Evolutionary conservation across 305 asterid genomes (phyloP).

Genomic region (Vinca major): DNA sequence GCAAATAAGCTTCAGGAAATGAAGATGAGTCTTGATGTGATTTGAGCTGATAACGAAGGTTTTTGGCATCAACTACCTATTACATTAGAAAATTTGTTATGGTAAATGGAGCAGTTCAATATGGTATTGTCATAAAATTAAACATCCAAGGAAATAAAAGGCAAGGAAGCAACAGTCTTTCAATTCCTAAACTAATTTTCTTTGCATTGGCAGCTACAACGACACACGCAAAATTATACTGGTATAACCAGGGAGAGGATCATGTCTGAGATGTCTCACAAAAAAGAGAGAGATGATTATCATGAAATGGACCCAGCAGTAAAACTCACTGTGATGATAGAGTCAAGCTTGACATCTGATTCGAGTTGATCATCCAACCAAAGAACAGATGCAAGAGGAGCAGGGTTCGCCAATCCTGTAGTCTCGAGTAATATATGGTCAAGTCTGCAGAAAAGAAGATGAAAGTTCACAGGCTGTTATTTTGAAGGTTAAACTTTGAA

Average conservation of each 20-base stretch:
- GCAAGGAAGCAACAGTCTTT: not conserved
- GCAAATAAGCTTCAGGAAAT: conserved; percentile 91
- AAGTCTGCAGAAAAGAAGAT: conserved; percentile 45
- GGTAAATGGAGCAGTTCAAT: conserved; percentile 2
- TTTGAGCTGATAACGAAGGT: conserved; percentile 78
- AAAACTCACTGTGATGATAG: conserved; percentile 75
- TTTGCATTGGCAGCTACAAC: not conserved
- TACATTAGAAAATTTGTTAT: conserved; percentile 13
- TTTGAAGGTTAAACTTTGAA: not conserved
- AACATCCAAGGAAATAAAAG: not conserved
- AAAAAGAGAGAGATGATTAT: conserved; percentile 7
- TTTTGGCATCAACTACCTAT: conserved; percentile 94
- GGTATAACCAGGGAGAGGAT: not conserved
- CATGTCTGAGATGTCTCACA: not conserved
- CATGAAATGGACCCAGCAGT: conserved; percentile 11
- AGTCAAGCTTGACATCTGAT: conserved; percentile 76
- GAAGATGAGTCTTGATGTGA: conserved; percentile 58
- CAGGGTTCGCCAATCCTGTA: conserved; percentile 93
- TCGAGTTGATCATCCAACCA: conserved; percentile 99
- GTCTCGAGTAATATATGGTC: conserved; percentile 96
- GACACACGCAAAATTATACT: not conserved
- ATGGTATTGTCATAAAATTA: not conserved
- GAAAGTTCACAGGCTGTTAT: not conserved
- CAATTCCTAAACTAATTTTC: too few species aligned
- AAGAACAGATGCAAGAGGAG: conserved; percentile 94